phyloP scores from a whole-genome alignment of 306 rosid genomes.

The Fragaria nilgerrensis region DNA sequence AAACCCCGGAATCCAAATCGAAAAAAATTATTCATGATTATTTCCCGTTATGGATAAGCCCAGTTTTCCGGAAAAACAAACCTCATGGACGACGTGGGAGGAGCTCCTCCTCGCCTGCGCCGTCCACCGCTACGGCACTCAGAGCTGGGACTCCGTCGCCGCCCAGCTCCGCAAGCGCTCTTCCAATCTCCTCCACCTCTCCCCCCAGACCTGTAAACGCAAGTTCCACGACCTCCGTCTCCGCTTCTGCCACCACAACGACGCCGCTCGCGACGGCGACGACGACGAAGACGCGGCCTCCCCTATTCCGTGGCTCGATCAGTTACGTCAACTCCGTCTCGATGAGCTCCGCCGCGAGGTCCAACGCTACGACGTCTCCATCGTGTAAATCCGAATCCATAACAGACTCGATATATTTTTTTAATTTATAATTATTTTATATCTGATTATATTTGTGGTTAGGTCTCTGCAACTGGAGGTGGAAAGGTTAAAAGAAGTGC shows the following conservation, averaged over 20 bases:
- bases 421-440: background rate
- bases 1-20: background rate
- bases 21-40: background rate
- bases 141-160: conserved; percentile 33
- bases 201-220: conserved; percentile 20
- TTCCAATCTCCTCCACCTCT: conserved; percentile 20
- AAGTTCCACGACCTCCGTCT: conserved; percentile 30
- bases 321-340: conserved; percentile 33
- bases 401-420: background rate
- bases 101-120: conserved; percentile 36
- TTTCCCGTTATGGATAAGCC: conserved; percentile 20
- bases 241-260: conserved; percentile 22
- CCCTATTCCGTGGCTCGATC: conserved; percentile 24
- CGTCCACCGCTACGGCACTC: conserved; percentile 35
- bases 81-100: conserved; percentile 34
- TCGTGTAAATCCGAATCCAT: conserved; percentile 20
- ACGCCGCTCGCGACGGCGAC: too few species aligned
- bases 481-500: conserved; percentile 23
- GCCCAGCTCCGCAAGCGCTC: conserved; percentile 28
- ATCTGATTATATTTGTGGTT: background rate
- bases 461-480: conserved; percentile 35
- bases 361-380: conserved; percentile 25
- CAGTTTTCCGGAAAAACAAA: conserved; percentile 25
- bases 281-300: background rate
- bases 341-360: conserved; percentile 36